A percentile compares a stretch with the other conserved stretches of the same genome.
Evolutionary conservation across 2,329 filamentous ascomycete genomes (phyloP).

Genomic region (Colletotrichum viniferum): DNA sequence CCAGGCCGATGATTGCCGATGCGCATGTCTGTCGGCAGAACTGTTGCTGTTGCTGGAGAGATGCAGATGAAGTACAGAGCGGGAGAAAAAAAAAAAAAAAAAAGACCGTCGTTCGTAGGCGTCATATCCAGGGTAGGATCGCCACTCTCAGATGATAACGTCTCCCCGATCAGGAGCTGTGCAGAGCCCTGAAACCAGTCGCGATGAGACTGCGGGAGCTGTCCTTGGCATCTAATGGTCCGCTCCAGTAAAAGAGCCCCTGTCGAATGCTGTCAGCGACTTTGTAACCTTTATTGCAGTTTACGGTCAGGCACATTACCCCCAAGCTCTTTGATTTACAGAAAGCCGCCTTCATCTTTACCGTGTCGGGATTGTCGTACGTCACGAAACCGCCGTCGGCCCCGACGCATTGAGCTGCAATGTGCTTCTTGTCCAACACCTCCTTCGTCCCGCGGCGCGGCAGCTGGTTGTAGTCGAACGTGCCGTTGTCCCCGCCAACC

Average conservation of each 20-base stretch:
- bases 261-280: conserved; percentile 30
- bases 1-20: conserved; percentile 13
- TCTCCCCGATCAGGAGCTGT: conserved; percentile 42
- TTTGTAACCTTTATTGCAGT: neutral
- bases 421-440: conserved; percentile 67
- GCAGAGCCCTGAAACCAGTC: conserved; percentile 62
- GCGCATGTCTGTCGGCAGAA: neutral
- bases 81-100: neutral
- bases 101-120: neutral
- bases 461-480: conserved; percentile 76
- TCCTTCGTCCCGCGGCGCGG: conserved; percentile 68
- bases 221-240: conserved; percentile 70
- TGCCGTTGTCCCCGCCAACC: conserved; percentile 66
- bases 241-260: conserved; percentile 84
- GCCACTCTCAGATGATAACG: neutral
- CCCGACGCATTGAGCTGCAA: conserved; percentile 74
- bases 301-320: conserved; percentile 42
- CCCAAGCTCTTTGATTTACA: conserved; percentile 74
- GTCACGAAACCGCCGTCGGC: conserved; percentile 78
- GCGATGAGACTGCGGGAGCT: conserved; percentile 62
- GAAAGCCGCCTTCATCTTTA: conserved; percentile 75
- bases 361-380: conserved; percentile 80
- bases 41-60: neutral
- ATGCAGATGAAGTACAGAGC: neutral
- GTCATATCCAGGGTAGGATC: neutral